These are phyloP conservation scores for Apium graveolens DNA, from an alignment of 129 eudicot species.

Conservation along the genomic window DNA sequence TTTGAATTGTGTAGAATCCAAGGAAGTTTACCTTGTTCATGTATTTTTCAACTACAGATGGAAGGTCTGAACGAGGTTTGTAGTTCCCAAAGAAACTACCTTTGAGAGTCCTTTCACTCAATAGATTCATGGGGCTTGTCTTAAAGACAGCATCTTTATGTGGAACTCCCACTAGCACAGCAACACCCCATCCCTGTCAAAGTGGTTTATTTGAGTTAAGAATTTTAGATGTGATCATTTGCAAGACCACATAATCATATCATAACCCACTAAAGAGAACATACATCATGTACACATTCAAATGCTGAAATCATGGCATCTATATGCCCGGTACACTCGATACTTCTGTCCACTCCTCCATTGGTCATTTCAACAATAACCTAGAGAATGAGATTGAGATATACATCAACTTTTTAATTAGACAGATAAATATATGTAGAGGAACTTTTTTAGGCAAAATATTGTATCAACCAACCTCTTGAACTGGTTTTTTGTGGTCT, in stretches of 20 bases:
- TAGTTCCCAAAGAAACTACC: conserved; percentile 27
- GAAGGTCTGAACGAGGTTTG: conserved; percentile 25
- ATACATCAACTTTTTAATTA: neutral
- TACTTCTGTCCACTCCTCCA: neutral
- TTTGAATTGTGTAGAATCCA: neutral
- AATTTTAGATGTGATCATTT: neutral
- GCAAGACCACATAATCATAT: neutral
- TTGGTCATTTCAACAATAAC: neutral
- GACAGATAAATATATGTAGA: neutral
- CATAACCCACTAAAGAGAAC: neutral
- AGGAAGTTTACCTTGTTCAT: conserved; percentile 21
- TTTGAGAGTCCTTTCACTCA: conserved; percentile 21
- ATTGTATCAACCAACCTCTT: neutral
- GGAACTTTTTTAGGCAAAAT: neutral
- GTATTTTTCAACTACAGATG: conserved; percentile 21
- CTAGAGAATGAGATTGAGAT: neutral
- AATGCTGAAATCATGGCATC: conserved; percentile 17
- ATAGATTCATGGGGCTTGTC: conserved; percentile 20
- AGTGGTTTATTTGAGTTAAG: neutral
- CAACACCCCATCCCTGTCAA: conserved; percentile 27
- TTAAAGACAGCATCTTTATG: conserved; percentile 23
- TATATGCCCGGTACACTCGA: conserved; percentile 10
- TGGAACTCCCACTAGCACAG: conserved; percentile 27
- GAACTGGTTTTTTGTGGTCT: conserved; percentile 5
- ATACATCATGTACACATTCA: conserved; percentile 20